These are phyloP conservation scores for Epichloe elymi DNA, from an alignment of 2,329 filamentous ascomycete species.

Conservation along the genomic window DNA sequence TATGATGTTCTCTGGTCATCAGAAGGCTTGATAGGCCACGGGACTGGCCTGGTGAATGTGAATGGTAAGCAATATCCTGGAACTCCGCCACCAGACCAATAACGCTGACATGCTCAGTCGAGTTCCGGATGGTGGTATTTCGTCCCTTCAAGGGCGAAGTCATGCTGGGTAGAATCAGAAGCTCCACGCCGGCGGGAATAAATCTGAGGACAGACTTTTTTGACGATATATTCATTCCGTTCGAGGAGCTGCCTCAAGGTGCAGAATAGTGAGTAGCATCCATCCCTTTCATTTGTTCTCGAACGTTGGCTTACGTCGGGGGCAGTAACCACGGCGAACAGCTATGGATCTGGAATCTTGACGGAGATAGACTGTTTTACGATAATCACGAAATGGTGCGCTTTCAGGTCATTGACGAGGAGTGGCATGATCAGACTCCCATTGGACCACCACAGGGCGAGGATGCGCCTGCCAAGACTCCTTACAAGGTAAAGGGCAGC, in stretches of 20 bases:
- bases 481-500: conserved; percentile 55
- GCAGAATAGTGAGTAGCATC: conserved; percentile 53
- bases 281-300: background rate
- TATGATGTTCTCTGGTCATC: conserved; percentile 84
- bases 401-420: conserved; percentile 73
- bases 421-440: conserved; percentile 82
- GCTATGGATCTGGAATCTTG: conserved; percentile 74
- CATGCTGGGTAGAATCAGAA: conserved; percentile 70
- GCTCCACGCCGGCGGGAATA: conserved; percentile 58
- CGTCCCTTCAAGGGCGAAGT: conserved; percentile 93
- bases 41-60: conserved; percentile 82
- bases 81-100: background rate
- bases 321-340: conserved; percentile 58
- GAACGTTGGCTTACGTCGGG: background rate
- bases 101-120: conserved; percentile 40
- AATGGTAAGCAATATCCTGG: conserved; percentile 47
- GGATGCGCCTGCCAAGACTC: conserved; percentile 48
- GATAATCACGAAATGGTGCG: conserved; percentile 83
- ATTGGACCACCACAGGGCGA: conserved; percentile 51
- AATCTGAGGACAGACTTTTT: conserved; percentile 83
- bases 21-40: conserved; percentile 87
- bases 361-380: conserved; percentile 66
- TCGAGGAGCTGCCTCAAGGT: conserved; percentile 60
- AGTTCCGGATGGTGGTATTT: conserved; percentile 89
- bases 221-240: conserved; percentile 75